Evolutionary conservation across 768 basidiomycete genomes (phyloP).

Genomic region (Plicaturopsis crispa): DNA sequence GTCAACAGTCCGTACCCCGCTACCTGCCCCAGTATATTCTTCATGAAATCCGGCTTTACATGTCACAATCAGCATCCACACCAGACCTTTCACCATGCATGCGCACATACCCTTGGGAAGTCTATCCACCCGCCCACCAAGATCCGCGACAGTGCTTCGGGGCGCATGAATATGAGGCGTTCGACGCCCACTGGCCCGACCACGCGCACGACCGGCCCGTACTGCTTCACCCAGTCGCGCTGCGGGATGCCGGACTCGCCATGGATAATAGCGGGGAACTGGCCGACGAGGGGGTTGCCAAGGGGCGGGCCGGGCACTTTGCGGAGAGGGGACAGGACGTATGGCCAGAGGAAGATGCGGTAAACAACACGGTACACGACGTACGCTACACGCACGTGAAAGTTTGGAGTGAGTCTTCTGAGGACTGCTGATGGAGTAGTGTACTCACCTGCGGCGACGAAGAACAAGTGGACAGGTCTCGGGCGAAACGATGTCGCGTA

Average conservation of each 20-base stretch:
- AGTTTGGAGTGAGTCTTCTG: too few relatives aligned
- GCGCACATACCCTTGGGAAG: constrained; percentile 30
- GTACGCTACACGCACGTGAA: too few relatives aligned
- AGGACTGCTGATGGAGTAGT: too few relatives aligned
- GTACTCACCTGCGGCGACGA: too few relatives aligned
- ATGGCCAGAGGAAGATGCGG: constrained; percentile 24
- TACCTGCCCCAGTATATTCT: constrained; percentile 31
- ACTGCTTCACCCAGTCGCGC: constrained; percentile 36
- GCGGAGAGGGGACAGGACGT: constrained; percentile 29
- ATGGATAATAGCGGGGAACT: constrained; percentile 30
- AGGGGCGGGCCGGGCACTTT: constrained; percentile 29
- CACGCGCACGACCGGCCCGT: constrained; percentile 35
- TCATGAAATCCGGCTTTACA: constrained; percentile 40
- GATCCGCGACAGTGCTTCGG: constrained; percentile 38
- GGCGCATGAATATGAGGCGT: constrained; percentile 33
- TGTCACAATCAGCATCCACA: neutral
- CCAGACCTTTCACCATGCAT: neutral
- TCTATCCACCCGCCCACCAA: constrained; percentile 36
- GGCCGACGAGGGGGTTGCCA: constrained; percentile 26
- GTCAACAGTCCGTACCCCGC: constrained; percentile 41
- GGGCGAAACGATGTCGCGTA: too few relatives aligned
- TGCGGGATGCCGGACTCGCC: constrained; percentile 23
- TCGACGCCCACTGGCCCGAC: constrained; percentile 40
- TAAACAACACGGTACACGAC: constrained; percentile 12
- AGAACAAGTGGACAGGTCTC: too few relatives aligned